phyloP scores from a whole-genome alignment of 2,329 filamentous ascomycete genomes.

The Amauroascus verrucosus region DNA sequence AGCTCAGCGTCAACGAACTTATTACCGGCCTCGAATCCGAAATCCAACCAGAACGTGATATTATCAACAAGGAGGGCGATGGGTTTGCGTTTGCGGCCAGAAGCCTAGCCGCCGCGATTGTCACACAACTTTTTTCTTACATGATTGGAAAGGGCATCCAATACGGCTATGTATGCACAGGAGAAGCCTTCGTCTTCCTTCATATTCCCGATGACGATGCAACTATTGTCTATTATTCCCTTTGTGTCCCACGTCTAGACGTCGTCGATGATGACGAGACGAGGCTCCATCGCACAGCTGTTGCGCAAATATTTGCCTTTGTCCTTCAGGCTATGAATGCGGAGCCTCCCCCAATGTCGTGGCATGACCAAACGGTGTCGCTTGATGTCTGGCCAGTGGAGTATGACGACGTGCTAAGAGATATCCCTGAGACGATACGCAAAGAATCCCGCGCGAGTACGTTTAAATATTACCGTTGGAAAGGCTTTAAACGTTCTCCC shows the following conservation, averaged over 20 bases:
- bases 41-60: slow-evolving; percentile 20
- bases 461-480: neutral
- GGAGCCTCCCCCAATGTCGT: neutral
- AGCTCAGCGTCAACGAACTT: slow-evolving; percentile 20
- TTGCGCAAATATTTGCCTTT: neutral
- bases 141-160: slow-evolving; percentile 22
- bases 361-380: slow-evolving; percentile 11
- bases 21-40: slow-evolving; percentile 21
- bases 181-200: slow-evolving; percentile 26
- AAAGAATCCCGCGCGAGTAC: neutral
- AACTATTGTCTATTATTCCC: slow-evolving; percentile 25
- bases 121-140: slow-evolving; percentile 25
- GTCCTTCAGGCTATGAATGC: neutral
- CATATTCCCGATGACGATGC: slow-evolving; percentile 25
- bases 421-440: slow-evolving; percentile 6
- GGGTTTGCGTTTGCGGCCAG: slow-evolving; percentile 22
- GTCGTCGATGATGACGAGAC: slow-evolving; percentile 15
- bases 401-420: slow-evolving; percentile 10
- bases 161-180: slow-evolving; percentile 24
- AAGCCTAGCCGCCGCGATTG: slow-evolving; percentile 20
- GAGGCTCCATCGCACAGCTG: neutral
- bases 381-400: slow-evolving; percentile 30
- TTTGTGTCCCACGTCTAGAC: slow-evolving; percentile 26
- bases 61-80: slow-evolving; percentile 21
- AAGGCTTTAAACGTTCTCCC: too few species aligned